Evolutionary conservation across 1,284 basidiomycete species (phyloP).

Genomic region (Microbotryum violaceum): DNA sequence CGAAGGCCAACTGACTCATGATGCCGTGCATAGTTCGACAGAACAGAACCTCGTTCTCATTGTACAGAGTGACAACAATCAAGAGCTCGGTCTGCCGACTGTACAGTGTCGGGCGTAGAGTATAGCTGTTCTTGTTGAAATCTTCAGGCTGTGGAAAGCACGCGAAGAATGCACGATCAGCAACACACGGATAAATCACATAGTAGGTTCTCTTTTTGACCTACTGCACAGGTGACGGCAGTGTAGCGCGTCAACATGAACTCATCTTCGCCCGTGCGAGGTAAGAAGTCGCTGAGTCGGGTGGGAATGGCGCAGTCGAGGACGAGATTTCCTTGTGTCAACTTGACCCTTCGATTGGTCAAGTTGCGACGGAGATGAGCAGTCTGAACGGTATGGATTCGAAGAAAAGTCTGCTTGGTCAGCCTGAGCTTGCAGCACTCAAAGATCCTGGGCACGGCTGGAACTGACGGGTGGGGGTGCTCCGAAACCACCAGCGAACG

Average conservation of each 20-base stretch:
- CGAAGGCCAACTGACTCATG: constrained; percentile 51
- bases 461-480: constrained; percentile 22
- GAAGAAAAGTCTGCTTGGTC: no score
- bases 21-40: constrained; percentile 92
- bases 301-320: constrained; percentile 77
- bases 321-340: constrained; percentile 74
- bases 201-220: background rate
- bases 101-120: constrained; percentile 73
- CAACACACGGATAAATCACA: background rate
- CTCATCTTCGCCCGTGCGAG: constrained; percentile 70
- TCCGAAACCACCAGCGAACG: constrained; percentile 27
- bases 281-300: constrained; percentile 62
- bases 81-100: constrained; percentile 82
- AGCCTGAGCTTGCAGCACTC: no score
- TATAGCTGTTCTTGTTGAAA: constrained; percentile 73
- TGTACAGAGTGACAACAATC: constrained; percentile 94
- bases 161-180: background rate
- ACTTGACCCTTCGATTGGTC: constrained; percentile 44
- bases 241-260: constrained; percentile 65
- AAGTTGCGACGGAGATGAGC: constrained; percentile 33
- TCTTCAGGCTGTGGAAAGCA: constrained; percentile 59
- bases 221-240: constrained; percentile 72
- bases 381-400: constrained; percentile 8
- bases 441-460: background rate
- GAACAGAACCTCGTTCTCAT: constrained; percentile 89